These are phyloP conservation scores for Triglochin maritima DNA, from an alignment of 106 monocot species.

Conservation along the genomic window DNA sequence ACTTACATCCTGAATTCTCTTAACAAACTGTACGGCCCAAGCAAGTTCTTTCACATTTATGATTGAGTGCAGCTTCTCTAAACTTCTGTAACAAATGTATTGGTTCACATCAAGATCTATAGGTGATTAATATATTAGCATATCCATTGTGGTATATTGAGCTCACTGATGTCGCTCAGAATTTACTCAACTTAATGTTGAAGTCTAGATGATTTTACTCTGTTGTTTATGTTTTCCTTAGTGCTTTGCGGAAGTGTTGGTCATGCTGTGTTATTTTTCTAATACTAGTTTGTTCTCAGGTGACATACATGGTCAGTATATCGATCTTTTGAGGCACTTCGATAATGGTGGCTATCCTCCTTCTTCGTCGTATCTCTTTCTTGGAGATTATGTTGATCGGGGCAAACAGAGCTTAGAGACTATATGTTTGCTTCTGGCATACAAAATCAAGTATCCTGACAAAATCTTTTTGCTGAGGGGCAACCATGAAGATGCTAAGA, in stretches of 20 bases:
- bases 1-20: no score
- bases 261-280: not conserved
- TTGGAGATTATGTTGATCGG: conserved; percentile 21
- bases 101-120: no score
- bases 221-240: no score
- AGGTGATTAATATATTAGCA: no score
- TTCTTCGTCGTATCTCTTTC: conserved; percentile 6
- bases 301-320: conserved; percentile 19
- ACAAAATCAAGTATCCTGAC: conserved; percentile 17
- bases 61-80: no score
- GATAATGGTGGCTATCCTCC: conserved; percentile 13
- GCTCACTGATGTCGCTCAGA: no score
- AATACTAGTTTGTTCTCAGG: conserved; percentile 1
- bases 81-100: no score
- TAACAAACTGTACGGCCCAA: no score
- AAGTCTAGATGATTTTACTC: no score
- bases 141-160: no score
- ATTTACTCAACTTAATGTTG: no score
- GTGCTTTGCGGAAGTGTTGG: not conserved
- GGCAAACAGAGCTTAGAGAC: conserved; percentile 20
- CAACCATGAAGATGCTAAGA: conserved; percentile 24
- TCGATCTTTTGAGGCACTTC: conserved; percentile 17
- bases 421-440: conserved; percentile 20
- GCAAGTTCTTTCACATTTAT: no score
- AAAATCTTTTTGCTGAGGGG: conserved; percentile 14